Conservation (phyloP, 2,329 filamentous ascomycete species). For the Trichoderma harzianum region DNA sequence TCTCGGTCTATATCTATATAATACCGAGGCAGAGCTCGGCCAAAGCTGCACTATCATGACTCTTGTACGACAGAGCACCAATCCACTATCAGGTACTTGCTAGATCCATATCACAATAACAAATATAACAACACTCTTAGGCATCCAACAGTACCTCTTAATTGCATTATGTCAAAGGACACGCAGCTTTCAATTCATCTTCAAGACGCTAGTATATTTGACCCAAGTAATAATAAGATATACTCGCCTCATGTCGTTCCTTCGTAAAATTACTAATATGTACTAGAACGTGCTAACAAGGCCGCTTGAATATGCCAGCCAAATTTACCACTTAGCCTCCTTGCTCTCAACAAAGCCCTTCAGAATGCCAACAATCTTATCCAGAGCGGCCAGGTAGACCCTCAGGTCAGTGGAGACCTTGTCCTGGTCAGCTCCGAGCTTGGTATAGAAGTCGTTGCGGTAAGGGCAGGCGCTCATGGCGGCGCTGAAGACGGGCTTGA, state of each 20-base stretch:
- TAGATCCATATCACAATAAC: background rate
- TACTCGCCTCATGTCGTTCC: background rate
- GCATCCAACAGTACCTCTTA: background rate
- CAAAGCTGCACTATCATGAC: background rate
- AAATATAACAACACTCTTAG: background rate
- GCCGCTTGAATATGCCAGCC: background rate
- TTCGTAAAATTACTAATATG: constrained; percentile 10
- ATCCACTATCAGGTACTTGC: background rate
- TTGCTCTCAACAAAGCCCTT: constrained; percentile 54
- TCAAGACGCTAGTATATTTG: constrained; percentile 3
- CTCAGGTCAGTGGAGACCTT: constrained; percentile 64
- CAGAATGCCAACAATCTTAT: constrained; percentile 75
- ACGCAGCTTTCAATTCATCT: background rate
- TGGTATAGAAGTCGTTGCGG: constrained; percentile 86
- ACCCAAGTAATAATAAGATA: background rate
- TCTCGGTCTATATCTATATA: background rate
- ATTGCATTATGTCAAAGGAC: background rate
- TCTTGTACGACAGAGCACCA: background rate
- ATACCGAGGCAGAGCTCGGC: background rate
- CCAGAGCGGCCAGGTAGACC: constrained; percentile 71
- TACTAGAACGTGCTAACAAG: background rate
- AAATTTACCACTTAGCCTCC: constrained; percentile 55
- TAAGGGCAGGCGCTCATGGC: constrained; percentile 94
- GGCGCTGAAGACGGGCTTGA: constrained; percentile 89
- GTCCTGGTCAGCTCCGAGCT: constrained; percentile 67